Evolutionary conservation across 1,284 basidiomycete genomes (phyloP).

Genomic region (Salmacisia buchloeana): DNA sequence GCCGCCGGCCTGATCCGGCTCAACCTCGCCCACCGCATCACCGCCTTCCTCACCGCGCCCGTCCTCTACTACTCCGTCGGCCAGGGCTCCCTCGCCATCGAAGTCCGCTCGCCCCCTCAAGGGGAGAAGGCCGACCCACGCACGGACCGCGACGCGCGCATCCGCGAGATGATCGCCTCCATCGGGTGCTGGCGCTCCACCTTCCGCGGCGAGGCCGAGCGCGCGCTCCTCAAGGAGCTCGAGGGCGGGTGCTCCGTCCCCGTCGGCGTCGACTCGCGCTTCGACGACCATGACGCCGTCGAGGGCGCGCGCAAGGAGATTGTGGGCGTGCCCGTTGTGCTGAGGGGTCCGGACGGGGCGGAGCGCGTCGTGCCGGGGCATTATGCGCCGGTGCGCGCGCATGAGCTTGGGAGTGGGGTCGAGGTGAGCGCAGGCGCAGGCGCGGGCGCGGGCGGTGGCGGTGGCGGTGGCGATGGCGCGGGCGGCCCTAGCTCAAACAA

Average conservation of each 20-base stretch:
- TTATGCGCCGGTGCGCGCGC: neutral
- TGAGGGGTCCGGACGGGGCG: neutral
- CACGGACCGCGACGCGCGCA: conserved; percentile 39
- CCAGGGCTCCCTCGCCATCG: conserved; percentile 85
- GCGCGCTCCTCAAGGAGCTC: conserved; percentile 75
- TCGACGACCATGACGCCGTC: conserved; percentile 39
- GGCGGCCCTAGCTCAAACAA: no score
- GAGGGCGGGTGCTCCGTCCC: conserved; percentile 97
- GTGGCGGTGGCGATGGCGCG: neutral
- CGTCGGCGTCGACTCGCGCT: conserved; percentile 70
- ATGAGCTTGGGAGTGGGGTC: neutral
- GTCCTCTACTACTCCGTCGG: conserved; percentile 82
- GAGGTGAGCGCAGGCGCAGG: neutral
- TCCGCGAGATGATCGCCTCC: conserved; percentile 33
- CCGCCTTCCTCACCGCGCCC: conserved; percentile 66
- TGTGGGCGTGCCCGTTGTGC: conserved; percentile 21
- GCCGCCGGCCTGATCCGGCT: conserved; percentile 86
- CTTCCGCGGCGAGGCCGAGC: conserved; percentile 57
- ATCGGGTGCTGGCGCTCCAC: conserved; percentile 47
- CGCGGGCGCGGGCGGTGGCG: neutral
- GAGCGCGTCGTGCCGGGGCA: neutral
- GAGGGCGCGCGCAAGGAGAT: conserved; percentile 40
- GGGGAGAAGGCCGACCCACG: conserved; percentile 24
- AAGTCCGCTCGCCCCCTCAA: conserved; percentile 62
- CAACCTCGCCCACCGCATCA: conserved; percentile 67